phyloP scores from a whole-genome alignment of 805 yeast species.

The Candida morakotiae region DNA sequence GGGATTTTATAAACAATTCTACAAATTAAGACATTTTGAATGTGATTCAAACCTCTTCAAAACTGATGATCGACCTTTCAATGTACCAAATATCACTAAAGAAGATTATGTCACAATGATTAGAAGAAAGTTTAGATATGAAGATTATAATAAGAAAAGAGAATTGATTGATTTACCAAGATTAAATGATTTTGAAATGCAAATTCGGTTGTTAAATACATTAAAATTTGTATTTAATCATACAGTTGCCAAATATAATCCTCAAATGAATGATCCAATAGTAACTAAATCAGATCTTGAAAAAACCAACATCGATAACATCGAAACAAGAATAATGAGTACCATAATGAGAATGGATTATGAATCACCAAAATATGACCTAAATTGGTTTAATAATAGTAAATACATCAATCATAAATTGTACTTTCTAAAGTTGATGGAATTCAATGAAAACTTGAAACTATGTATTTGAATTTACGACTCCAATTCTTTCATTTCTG shows the following conservation, averaged over 20 bases:
- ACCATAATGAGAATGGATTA: constrained; percentile 22
- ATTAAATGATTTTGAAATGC: constrained; percentile 13
- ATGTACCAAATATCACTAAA: constrained; percentile 2
- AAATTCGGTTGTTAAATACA: constrained; percentile 21
- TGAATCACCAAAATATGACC: constrained; percentile 20
- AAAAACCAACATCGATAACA: constrained; percentile 10
- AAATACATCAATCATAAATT: constrained; percentile 18
- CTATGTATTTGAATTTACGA: constrained; percentile 16
- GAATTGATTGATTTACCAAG: constrained; percentile 6
- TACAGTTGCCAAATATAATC: constrained; percentile 17
- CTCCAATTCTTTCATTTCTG: constrained; percentile 21
- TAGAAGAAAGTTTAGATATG: constrained; percentile 22
- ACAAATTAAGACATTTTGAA: constrained; percentile 21
- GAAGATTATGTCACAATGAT: constrained; percentile 17
- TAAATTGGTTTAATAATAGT: constrained; percentile 16
- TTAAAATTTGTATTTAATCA: constrained; percentile 29
- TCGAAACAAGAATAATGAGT: constrained; percentile 19
- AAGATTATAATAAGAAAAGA: constrained; percentile 15
- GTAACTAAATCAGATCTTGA: constrained; percentile 16
- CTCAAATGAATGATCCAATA: constrained; percentile 8
- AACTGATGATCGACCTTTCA: constrained; percentile 2
- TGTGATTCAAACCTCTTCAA: background rate
- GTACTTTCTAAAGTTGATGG: constrained; percentile 22
- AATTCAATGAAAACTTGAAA: constrained; percentile 23
- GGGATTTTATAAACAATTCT: constrained; percentile 28